Base-by-base conservation (phyloP, 2,329 filamentous ascomycete genomes). In the Pezicula radicicola region DNA sequence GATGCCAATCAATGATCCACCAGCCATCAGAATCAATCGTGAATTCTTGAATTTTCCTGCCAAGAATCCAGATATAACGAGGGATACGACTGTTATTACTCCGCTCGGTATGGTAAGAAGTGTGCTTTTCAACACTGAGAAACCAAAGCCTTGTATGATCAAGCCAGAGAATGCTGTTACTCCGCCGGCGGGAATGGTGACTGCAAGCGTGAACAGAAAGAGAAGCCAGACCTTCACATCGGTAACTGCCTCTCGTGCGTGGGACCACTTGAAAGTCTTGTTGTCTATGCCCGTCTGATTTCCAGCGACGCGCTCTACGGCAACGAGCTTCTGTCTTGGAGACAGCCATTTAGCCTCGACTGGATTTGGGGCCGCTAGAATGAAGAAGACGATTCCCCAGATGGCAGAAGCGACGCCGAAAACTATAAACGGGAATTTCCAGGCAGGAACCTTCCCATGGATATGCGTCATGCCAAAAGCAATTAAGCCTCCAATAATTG, bases 51-150 rank as follows among this genome's bases (percentile, higher is more conserved):
- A 35, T 66, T 70, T 75, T 70, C 4, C 81, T 68, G 0, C 71
- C 68, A 46, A 83, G 69, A 13, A 85, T 68, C 49, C 83, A 75
- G 21, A 76, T 68, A 45, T 77, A 75, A 1, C 81, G 7, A 16
- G 37, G 15, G 37, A 40, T 19, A n/a, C 15, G 18, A 40, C 81
- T 0, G 75, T 70, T 49, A 83, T 81, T 0, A 81, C 77, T 3
- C 28, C 28, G 28, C 28, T 30, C 7, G 84, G 84, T 53, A 87
- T 85, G 60, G 83, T 86, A 16, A 72, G 56, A 15, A 72, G 58
- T 1, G 68, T 68, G 2, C 65, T 60, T n/a, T 65, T 78, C 77
- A 0, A 83, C 66, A 55, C 76, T 80, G 10, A 83, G 69, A 65
- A 73, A 6, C 70, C 71, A 43, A 72, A 72, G 6, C 68, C 67